Base-by-base conservation (phyloP, 108 stramenopile species). In the Cyclotella baltica region DNA sequence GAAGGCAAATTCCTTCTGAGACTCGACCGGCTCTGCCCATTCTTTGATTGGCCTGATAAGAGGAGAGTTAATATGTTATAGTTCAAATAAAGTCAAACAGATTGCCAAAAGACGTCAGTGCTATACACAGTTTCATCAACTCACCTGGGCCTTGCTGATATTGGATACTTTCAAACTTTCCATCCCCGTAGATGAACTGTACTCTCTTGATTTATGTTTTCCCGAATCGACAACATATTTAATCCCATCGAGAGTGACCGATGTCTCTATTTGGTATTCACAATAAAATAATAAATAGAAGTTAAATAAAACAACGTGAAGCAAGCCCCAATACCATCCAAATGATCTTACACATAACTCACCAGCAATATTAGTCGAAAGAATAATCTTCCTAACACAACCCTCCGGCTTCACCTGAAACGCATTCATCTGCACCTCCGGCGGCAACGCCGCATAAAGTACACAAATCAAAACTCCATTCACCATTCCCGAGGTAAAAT, bases 161-260 rank as follows among this genome's bases (percentile, higher is more conserved):
- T 87, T 78, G 38, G 83, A 59, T n/a, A 92, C 85, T 25, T 64
- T 73, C 37, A 95, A 68, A 62, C 85, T 89, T 81, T 95, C 94
- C 94, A 95, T 92, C n/a, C 94, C 92, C 2, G 90, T 95, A 18
- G 86, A 69, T n/a, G 83, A 68, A 66, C 72, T 89, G 61, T 88
- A 91, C 30, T 88, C 89, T 56, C 90, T 77, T 15, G 74, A 78
- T 66, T 95, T 97, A 71, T 90, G 88, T 53, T 93, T 94, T 15
- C 99, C 99, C 30, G 90, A 80, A 82, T 99, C 99, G 29, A 99
- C 80, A 31, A 99, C 98, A 70, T 88, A 97, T 22, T 89, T 79
- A 46, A 99, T 96, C 2, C 96, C 97, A 43, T 93, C 91, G 40
- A 99, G 77, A 19, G 99, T 99, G 6, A 99, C 90, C n/a, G 93